A percentile compares a stretch with the other conserved stretches of the same genome.
Evolutionary conservation across 305 asterid genomes (phyloP).

Genomic region (Fraxinus sp.): DNA sequence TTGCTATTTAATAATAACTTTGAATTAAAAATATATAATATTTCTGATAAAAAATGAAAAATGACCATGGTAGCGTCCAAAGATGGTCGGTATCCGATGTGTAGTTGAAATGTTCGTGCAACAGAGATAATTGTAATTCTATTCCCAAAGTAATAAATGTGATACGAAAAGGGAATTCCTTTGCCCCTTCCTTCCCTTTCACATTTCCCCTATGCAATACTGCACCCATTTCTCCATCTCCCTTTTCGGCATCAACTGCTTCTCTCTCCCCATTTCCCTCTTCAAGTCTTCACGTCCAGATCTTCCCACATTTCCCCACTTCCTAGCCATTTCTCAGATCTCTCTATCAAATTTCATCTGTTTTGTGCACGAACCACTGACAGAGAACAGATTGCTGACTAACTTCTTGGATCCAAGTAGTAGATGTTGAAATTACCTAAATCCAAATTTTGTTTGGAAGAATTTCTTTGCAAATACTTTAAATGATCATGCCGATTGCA

Average conservation of each 20-base stretch:
- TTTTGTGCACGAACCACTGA: neutral
- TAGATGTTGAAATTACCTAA: neutral
- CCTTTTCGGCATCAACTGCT: neutral
- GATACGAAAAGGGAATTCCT: neutral
- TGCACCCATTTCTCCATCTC: neutral
- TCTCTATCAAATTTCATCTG: neutral
- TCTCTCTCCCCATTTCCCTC: neutral
- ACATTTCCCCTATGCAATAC: neutral
- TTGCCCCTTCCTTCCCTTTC: neutral
- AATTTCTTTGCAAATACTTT: neutral
- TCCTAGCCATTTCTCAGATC: neutral
- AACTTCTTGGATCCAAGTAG: neutral
- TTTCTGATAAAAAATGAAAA: neutral
- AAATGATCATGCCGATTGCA: neutral
- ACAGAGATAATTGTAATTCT: neutral
- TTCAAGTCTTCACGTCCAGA: neutral
- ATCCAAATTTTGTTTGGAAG: neutral
- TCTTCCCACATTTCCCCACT: neutral
- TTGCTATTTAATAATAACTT: neutral
- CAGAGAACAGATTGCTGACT: neutral
- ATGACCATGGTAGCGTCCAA: neutral
- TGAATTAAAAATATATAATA: neutral
- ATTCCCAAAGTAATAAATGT: neutral
- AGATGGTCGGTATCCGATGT: neutral
- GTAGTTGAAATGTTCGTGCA: neutral